phyloP scores from a whole-genome alignment of 75 land plant genomes.

The Cryptomeria japonica region DNA sequence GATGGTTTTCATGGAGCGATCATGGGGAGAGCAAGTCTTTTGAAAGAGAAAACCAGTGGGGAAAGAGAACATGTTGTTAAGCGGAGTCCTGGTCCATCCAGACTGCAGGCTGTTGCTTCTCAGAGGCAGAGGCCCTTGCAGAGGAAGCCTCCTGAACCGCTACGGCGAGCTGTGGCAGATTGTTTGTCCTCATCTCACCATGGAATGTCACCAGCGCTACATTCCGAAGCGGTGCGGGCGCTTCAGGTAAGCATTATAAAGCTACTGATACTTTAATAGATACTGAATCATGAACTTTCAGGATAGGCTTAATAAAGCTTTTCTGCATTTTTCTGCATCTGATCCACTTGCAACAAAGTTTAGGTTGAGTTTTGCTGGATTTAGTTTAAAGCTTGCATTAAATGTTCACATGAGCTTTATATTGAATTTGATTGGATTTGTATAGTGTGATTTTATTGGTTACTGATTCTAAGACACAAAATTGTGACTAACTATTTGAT shows the following conservation, averaged over 20 bases:
- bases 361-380: background rate
- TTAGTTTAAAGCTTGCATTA: background rate
- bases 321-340: no score
- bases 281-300: background rate
- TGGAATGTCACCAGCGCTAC: constrained; percentile 31
- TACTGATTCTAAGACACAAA: background rate
- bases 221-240: constrained; percentile 83
- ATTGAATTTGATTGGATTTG: background rate
- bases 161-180: constrained; percentile 95
- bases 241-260: constrained; percentile 61
- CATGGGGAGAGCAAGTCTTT: background rate
- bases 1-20: constrained; percentile 1
- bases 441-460: background rate
- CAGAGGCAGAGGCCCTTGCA: constrained; percentile 43
- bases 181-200: constrained; percentile 73
- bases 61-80: background rate
- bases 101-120: constrained; percentile 28
- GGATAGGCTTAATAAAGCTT: background rate
- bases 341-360: background rate
- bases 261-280: background rate
- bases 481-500: background rate
- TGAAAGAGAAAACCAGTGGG: background rate
- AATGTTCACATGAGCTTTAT: background rate
- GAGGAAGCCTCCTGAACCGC: constrained; percentile 97
- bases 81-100: constrained; percentile 27